phyloP scores from a whole-genome alignment of 257 asterid species.

The Dorcoceras hygrometricum region DNA sequence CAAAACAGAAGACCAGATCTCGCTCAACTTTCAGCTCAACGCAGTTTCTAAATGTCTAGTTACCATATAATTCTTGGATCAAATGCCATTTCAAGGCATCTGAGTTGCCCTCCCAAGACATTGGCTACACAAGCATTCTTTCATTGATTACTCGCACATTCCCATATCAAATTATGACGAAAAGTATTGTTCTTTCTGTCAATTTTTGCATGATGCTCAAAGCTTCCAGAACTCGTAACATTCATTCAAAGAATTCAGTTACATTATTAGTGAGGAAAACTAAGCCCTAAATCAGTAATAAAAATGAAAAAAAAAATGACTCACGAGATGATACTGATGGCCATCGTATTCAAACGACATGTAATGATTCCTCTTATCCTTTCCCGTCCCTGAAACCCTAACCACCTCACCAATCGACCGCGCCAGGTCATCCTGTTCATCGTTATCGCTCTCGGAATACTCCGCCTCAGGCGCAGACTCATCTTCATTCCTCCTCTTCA shows the following conservation, averaged over 20 bases:
- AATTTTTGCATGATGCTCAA: not conserved
- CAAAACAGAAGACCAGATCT: not conserved
- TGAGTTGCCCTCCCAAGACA: not conserved
- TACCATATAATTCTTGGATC: not conserved
- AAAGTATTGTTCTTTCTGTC: too few relatives aligned
- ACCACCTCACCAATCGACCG: conserved; percentile 41
- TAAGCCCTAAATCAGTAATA: not conserved
- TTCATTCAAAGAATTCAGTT: not conserved
- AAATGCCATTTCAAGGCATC: not conserved
- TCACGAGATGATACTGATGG: conserved; percentile 40
- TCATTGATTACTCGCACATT: too few relatives aligned
- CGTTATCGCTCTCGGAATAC: not conserved
- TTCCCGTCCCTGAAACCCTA: conserved; percentile 46
- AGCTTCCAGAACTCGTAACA: not conserved
- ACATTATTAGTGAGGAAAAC: not conserved
- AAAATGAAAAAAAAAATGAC: conserved; percentile 6
- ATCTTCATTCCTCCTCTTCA: not conserved
- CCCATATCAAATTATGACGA: too few relatives aligned
- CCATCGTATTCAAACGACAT: conserved; percentile 43
- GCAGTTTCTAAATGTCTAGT: not conserved
- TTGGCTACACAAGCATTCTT: too few relatives aligned
- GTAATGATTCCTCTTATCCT: conserved; percentile 32
- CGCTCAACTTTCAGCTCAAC: not conserved
- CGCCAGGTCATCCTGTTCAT: conserved; percentile 32
- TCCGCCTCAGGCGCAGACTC: not conserved